Conservation (phyloP, 192 early-diverging fungal genomes). For the Thamnidium elegans region DNA sequence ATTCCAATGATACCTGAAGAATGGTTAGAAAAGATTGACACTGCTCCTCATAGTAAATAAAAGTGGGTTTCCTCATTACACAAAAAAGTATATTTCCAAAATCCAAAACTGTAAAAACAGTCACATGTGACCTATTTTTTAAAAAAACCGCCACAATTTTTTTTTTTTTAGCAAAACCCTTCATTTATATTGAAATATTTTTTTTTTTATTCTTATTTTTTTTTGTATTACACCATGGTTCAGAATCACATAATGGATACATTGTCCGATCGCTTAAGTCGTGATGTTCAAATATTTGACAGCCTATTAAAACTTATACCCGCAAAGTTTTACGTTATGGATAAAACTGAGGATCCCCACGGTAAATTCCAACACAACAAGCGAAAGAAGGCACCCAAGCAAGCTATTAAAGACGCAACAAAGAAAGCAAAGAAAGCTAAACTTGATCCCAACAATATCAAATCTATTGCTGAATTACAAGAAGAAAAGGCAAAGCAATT, state of each 20-base stretch:
- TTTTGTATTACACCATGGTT: neutral
- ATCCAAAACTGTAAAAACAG: too few relatives aligned
- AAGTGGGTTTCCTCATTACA: too few relatives aligned
- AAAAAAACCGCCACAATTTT: neutral
- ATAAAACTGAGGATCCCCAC: slow-evolving; percentile 52
- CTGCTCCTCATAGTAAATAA: neutral
- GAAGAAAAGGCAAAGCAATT: slow-evolving; percentile 47
- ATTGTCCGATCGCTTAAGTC: slow-evolving; percentile 57
- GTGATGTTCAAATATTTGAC: slow-evolving; percentile 69
- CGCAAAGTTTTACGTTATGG: slow-evolving; percentile 75
- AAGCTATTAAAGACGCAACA: slow-evolving; percentile 73
- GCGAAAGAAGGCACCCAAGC: slow-evolving; percentile 75
- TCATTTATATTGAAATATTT: neutral
- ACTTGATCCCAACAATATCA: slow-evolving; percentile 80
- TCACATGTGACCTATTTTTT: neutral
- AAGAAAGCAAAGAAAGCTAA: slow-evolving; percentile 84
- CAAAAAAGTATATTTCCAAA: too few relatives aligned
- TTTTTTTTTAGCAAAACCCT: neutral
- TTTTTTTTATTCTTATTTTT: neutral
- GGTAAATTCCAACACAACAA: slow-evolving; percentile 75
- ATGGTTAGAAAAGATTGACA: slow-evolving; percentile 35
- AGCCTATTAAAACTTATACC: slow-evolving; percentile 79
- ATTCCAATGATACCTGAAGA: slow-evolving; percentile 32
- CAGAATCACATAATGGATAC: slow-evolving; percentile 14
- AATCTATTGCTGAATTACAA: slow-evolving; percentile 69